Evolutionary conservation across 495 filamentous ascomycete genomes (phyloP).

Genomic region (Elaphomyces granulatus): DNA sequence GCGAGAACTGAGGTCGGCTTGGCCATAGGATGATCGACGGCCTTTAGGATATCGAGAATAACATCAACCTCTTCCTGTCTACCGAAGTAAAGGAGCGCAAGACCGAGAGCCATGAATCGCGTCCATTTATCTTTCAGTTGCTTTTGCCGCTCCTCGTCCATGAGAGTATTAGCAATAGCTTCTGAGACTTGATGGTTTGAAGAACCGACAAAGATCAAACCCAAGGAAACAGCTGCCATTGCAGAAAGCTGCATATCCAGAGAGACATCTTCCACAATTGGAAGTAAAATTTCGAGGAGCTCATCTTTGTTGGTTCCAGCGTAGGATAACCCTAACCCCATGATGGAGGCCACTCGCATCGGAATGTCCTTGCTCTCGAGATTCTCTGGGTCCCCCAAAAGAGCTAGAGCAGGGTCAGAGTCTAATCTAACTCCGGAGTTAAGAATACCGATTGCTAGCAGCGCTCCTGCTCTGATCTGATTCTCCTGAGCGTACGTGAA

Average conservation of each 20-base stretch:
- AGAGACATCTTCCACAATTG: slow-evolving; percentile 68
- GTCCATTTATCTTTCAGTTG: slow-evolving; percentile 97
- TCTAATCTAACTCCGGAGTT: slow-evolving; percentile 82
- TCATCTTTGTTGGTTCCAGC: slow-evolving; percentile 84
- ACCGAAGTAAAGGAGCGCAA: slow-evolving; percentile 90
- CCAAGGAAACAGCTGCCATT: slow-evolving; percentile 86
- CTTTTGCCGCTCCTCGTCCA: slow-evolving; percentile 76
- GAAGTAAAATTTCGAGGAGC: slow-evolving; percentile 62
- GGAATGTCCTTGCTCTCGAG: slow-evolving; percentile 59
- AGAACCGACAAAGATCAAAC: slow-evolving; percentile 85
- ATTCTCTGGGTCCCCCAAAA: slow-evolving; percentile 65
- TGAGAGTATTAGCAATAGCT: slow-evolving; percentile 74
- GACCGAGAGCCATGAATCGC: slow-evolving; percentile 84
- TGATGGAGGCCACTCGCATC: slow-evolving; percentile 69
- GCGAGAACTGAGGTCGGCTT: slow-evolving; percentile 81
- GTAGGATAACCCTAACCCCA: slow-evolving; percentile 90
- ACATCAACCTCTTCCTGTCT: slow-evolving; percentile 96
- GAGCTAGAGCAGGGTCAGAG: slow-evolving; percentile 71
- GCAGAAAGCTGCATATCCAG: slow-evolving; percentile 90
- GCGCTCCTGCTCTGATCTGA: slow-evolving; percentile 74
- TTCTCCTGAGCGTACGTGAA: slow-evolving; percentile 77
- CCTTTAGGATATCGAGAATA: slow-evolving; percentile 85
- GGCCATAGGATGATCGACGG: slow-evolving; percentile 87
- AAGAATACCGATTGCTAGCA: slow-evolving; percentile 82
- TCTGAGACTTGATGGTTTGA: slow-evolving; percentile 77